Evolutionary conservation across 768 basidiomycete species (phyloP).

Genomic region (Phallus indusiatus): DNA sequence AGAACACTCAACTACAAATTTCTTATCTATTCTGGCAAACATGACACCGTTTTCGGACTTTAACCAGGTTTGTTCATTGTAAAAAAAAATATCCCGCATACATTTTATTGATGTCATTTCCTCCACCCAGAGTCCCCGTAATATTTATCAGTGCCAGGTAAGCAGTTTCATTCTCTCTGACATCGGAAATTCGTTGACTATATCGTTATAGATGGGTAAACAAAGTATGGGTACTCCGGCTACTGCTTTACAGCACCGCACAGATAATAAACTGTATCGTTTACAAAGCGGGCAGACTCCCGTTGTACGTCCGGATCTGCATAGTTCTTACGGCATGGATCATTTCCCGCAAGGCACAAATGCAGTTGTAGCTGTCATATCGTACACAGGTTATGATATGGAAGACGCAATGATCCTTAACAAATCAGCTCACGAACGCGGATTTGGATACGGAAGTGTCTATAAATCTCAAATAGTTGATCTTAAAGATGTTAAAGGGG

Average conservation of each 20-base stretch:
- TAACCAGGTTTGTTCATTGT: constrained; percentile 65
- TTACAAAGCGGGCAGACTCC: constrained; percentile 94
- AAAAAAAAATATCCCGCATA: constrained; percentile 1
- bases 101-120: constrained; percentile 10
- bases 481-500: constrained; percentile 69
- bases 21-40: constrained; percentile 93
- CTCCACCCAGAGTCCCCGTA: constrained; percentile 70
- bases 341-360: constrained; percentile 97
- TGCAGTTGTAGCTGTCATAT: constrained; percentile 98
- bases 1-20: constrained; percentile 90
- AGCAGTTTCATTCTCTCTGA: constrained; percentile 7
- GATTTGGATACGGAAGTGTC: constrained; percentile 92
- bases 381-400: constrained; percentile 99
- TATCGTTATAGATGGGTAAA: constrained; percentile 80
- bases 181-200: background rate
- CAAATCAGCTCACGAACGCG: constrained; percentile 96
- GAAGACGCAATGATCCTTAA: constrained; percentile 99
- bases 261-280: constrained; percentile 97
- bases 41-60: constrained; percentile 99
- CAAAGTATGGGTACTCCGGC: constrained; percentile 99
- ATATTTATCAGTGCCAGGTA: constrained; percentile 91
- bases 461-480: constrained; percentile 94
- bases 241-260: constrained; percentile 82
- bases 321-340: constrained; percentile 97
- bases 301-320: constrained; percentile 82